Evolutionary conservation across 306 rosid genomes (phyloP), one percentile per base, ranked within the genome.

Genomic region (Arachis hypogaea): DNA sequence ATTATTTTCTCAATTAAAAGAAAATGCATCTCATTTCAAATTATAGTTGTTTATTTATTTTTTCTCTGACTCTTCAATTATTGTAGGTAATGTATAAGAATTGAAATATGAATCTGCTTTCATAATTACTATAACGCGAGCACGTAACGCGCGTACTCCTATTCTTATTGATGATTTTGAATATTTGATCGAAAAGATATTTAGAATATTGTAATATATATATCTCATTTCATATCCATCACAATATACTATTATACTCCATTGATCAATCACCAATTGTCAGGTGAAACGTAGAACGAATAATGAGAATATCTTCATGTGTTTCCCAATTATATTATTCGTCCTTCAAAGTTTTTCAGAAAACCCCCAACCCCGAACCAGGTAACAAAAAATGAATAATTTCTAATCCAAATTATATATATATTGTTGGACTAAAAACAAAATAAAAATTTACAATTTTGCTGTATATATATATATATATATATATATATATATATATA

Each of bases 221-320:
- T 38, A 76, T 16, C 65, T 65, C 73, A 65, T 71, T 74, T 70
- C 77, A 64, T 70, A 81, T 70, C 74, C 74, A 49, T 41, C 65
- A 40, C 52, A 51, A 62, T 42, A 42, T 50, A 7, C 71, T 60
- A 51, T 49, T 42, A 42, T 50, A 7, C 71, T 60, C 58, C 16
- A 33, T 33, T 55, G 9, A 65, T 61, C 66, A 36, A 44, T 63
- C 65, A 42, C 59, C 81, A 75, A 10, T 43, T 58, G 69, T 60
- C 4, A 42, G 22, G 38, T 62, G 42, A 59, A 58, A 76, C 61
- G 70, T 56, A 55, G 11, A 42, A 10, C 12, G 52, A 70, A 81
- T 70, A 71, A 50, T 42, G 16, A 66, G 74, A 76, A 64, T 75
- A 75, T 50, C 42, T 59, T 55, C 55, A 58, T 29, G 66, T 63